These are phyloP conservation scores for Macroventuria anomochaeta DNA, from an alignment of 2,329 filamentous ascomycete species.

Conservation along the genomic window DNA sequence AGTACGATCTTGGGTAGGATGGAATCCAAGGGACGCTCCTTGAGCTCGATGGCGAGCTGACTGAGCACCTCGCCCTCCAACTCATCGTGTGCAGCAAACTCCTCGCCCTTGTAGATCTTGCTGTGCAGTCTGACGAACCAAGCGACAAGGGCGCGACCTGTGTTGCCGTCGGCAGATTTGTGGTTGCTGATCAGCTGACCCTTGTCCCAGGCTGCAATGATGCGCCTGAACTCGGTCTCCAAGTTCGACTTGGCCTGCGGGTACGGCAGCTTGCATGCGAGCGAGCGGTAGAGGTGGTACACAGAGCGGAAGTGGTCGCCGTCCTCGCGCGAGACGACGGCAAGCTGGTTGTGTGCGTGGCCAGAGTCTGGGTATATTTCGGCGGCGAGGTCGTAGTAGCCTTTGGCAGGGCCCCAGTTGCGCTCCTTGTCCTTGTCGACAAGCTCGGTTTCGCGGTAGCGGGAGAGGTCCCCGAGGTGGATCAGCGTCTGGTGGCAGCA, in stretches of 20 bases:
- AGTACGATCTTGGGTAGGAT: conserved; percentile 80
- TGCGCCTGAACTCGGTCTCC: conserved; percentile 76
- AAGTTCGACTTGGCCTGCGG: conserved; percentile 78
- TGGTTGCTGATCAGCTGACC: conserved; percentile 57
- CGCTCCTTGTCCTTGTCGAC: conserved; percentile 71
- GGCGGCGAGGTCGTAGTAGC: conserved; percentile 83
- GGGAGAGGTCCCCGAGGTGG: conserved; percentile 85
- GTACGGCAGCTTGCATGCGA: conserved; percentile 76
- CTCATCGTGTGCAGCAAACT: conserved; percentile 77
- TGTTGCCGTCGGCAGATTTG: conserved; percentile 52
- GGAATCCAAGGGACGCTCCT: conserved; percentile 68
- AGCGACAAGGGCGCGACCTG: conserved; percentile 69
- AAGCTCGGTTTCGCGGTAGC: conserved; percentile 79
- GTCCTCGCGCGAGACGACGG: conserved; percentile 80
- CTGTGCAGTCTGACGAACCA: conserved; percentile 91
- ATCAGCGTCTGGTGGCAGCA: conserved; percentile 86
- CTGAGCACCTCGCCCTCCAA: conserved; percentile 85
- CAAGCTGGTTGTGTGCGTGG: conserved; percentile 86
- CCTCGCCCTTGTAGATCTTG: conserved; percentile 77
- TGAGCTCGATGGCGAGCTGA: conserved; percentile 75
- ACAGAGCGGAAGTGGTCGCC: conserved; percentile 82
- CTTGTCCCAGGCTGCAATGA: conserved; percentile 63
- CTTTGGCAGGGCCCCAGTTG: conserved; percentile 79
- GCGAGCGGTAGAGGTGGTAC: conserved; percentile 87
- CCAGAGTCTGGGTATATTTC: conserved; percentile 80